Percentiles rank a stretch among this genome's conserved stretches.
phyloP scores from a whole-genome alignment of 257 asterid genomes.

The Plantago ovata region DNA sequence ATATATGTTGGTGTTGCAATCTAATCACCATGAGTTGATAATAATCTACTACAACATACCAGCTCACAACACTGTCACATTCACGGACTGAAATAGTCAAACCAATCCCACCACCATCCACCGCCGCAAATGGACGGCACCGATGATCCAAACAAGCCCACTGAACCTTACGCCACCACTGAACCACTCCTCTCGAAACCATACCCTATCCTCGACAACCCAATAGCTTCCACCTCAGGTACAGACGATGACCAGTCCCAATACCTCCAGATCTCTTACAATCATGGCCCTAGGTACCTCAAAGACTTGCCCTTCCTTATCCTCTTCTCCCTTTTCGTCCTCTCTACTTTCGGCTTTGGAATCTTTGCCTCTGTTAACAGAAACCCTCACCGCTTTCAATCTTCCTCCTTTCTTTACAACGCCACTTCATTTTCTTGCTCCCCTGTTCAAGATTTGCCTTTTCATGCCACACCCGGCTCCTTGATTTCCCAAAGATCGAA shows the following conservation, averaged over 20 bases:
- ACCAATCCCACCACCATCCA: constrained; percentile 15
- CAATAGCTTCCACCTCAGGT: constrained; percentile 45
- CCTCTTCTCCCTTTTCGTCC: constrained; percentile 55
- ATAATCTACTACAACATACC: too few relatives aligned
- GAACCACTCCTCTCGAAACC: constrained; percentile 50
- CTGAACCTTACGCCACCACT: constrained; percentile 32
- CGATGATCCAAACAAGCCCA: constrained; percentile 55
- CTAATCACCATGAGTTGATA: too few relatives aligned
- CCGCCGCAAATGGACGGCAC: constrained; percentile 39
- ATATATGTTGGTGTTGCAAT: too few relatives aligned
- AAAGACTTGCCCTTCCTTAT: constrained; percentile 68
- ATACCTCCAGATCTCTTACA: constrained; percentile 90
- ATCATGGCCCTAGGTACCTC: constrained; percentile 57
- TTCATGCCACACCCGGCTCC: constrained; percentile 7
- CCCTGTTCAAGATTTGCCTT: constrained; percentile 25
- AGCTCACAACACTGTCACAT: constrained; percentile 14
- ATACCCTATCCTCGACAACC: constrained; percentile 35
- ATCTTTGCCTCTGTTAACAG: constrained; percentile 68
- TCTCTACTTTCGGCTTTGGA: constrained; percentile 71
- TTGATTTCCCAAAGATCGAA: constrained; percentile 5
- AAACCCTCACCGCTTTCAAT: constrained; percentile 57
- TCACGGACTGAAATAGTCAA: constrained; percentile 27
- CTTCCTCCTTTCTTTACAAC: constrained; percentile 51
- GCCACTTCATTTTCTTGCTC: constrained; percentile 55
- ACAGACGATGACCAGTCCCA: constrained; percentile 55